Percentiles rank a stretch among this genome's conserved stretches.
Evolutionary conservation across 2,329 filamentous ascomycete species (phyloP).

Genomic region (Colletotrichum scovillei): DNA sequence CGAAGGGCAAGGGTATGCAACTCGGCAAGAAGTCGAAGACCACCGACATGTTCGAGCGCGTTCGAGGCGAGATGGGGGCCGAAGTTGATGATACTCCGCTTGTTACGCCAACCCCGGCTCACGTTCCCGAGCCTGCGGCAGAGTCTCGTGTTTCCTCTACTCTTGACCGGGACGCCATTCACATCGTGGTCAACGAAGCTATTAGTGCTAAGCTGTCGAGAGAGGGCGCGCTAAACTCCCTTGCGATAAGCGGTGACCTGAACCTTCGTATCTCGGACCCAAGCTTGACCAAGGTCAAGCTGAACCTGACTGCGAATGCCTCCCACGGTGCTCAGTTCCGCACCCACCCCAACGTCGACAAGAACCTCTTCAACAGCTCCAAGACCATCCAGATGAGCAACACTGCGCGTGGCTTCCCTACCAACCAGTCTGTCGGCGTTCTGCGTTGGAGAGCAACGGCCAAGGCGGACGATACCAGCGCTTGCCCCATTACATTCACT

Average conservation of each 20-base stretch:
- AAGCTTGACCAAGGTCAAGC: constrained; percentile 90
- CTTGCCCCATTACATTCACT: constrained; percentile 94
- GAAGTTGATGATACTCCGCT: constrained; percentile 84
- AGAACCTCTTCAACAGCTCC: constrained; percentile 82
- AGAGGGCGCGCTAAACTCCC: constrained; percentile 86
- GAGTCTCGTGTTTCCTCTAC: constrained; percentile 72
- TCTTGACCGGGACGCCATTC: constrained; percentile 84
- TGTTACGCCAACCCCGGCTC: constrained; percentile 66
- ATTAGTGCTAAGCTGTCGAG: constrained; percentile 90
- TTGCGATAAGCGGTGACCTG: constrained; percentile 92
- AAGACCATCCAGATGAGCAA: constrained; percentile 94
- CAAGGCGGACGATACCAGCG: constrained; percentile 81
- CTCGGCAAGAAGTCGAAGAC: constrained; percentile 99
- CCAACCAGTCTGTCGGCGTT: constrained; percentile 93
- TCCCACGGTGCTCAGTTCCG: constrained; percentile 91
- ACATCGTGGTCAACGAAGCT: constrained; percentile 88
- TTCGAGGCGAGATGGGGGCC: constrained; percentile 89
- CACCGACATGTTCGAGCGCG: constrained; percentile 96
- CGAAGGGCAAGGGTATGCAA: constrained; percentile 98
- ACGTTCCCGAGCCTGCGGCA: constrained; percentile 62
- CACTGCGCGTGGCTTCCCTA: constrained; percentile 86
- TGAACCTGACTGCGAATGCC: constrained; percentile 80
- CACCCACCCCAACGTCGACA: constrained; percentile 97
- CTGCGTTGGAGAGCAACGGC: constrained; percentile 91
- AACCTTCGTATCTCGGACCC: constrained; percentile 91